A percentile compares a stretch with the other conserved stretches of the same genome.
These are phyloP conservation scores for Phytopythium sindhum DNA, from an alignment of 352 stramenopile species.

Conservation along the genomic window DNA sequence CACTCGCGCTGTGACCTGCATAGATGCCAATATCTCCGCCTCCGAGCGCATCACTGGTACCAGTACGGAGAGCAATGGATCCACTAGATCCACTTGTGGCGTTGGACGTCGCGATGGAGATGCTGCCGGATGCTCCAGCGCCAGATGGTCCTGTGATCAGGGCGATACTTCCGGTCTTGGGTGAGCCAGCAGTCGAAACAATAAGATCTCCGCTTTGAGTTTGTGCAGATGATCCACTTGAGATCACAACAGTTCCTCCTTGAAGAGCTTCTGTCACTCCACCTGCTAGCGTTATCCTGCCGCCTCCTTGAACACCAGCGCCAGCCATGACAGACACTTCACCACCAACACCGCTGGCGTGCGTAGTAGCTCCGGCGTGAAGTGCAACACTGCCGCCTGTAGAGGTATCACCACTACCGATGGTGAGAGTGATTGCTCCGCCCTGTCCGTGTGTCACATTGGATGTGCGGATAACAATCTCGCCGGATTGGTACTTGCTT, in stretches of 20 bases:
- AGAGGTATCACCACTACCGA: neutral
- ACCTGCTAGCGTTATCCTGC: neutral
- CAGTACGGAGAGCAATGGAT: neutral
- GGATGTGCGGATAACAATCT: neutral
- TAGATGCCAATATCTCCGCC: neutral
- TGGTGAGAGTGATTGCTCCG: neutral
- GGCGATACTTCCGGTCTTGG: neutral
- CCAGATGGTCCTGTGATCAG: neutral
- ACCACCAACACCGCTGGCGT: neutral
- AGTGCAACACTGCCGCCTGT: neutral
- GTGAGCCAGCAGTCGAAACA: neutral
- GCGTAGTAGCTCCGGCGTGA: neutral
- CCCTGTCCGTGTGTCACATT: neutral
- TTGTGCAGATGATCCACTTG: neutral
- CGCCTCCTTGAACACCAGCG: neutral
- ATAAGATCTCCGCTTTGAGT: neutral
- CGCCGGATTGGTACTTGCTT: neutral
- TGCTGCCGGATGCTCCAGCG: conserved; percentile 9
- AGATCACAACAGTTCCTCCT: neutral
- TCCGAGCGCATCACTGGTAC: neutral
- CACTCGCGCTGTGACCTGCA: neutral
- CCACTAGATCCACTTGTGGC: conserved; percentile 3
- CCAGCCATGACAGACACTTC: neutral
- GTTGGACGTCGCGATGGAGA: conserved; percentile 15
- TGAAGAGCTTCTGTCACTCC: neutral